Base-by-base conservation (phyloP, 2,329 filamentous ascomycete species). In the Phaeophleospora eucalypticola region DNA sequence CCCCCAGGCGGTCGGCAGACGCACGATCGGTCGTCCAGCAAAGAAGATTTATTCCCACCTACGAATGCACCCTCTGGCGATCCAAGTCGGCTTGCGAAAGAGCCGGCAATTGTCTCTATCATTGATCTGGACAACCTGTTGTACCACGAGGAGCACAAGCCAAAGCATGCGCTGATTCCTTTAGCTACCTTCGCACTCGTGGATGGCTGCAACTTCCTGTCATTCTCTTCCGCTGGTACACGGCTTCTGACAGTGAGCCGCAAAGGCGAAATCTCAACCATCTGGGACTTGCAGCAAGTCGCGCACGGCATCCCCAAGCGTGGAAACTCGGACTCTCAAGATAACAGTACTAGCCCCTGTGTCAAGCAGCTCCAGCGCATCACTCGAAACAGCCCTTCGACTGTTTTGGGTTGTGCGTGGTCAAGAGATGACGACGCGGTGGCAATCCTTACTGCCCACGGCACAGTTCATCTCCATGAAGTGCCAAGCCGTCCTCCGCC, bases 381-480 rank as follows among this genome's bases (percentile, higher is more conserved):
- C 63, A 87, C 88, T 16, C 83, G 93, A 34, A 86, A 96, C 80
- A 97, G 91, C 2, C 86, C 91, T 40, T 89, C 93, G 2, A 86
- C 87, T 44, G 88, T 97, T 45, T 80, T 96, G 17, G 91, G 96
- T 61, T 87, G 95, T 35, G 82, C 83, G 2, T 98, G 93, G 93
- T 85, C 81, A 45, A 87, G 87, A 3, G 83, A 84, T 46, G 88
- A 87, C 17, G 87, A 95, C 63, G 84, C 87, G 48, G 72, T 94
- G 33, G 91, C 90, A 1, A 83, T 98, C 70, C 82, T 96, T 19
- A 97, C 93, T 0, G 89, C 95, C 61, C 87, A 90, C 58, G 89
- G 91, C n/a, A 98, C 93, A 7, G 83, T 96, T 9, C 93, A 98
- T 68, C 80, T 97, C 36, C 84, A 95, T 54, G 87, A 95, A 56